phyloP scores from a whole-genome alignment of 164 flowering plant genomes.

The Aristolochia fimbriata region DNA sequence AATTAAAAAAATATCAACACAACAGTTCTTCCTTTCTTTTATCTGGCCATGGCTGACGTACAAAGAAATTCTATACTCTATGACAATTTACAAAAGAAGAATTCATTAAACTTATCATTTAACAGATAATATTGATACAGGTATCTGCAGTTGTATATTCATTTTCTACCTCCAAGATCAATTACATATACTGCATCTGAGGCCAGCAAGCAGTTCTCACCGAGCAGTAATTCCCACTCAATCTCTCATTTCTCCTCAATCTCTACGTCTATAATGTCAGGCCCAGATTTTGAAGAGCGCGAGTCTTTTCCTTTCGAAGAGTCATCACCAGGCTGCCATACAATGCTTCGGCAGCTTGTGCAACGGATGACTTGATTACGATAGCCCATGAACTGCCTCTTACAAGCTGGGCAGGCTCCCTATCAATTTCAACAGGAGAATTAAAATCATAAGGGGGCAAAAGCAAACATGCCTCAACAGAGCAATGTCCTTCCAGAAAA shows the following conservation, averaged over 20 bases:
- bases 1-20: too few relatives aligned
- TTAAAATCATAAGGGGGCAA: too few relatives aligned
- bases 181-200: not conserved
- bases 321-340: slow-evolving; percentile 79
- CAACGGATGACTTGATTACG: slow-evolving; percentile 61
- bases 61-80: too few relatives aligned
- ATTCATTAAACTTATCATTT: too few relatives aligned
- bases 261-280: slow-evolving; percentile 77
- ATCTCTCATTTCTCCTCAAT: slow-evolving; percentile 65
- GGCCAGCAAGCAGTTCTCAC: not conserved
- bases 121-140: too few relatives aligned
- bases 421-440: slow-evolving; percentile 14
- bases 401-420: slow-evolving; percentile 93
- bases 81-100: too few relatives aligned
- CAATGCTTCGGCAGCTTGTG: slow-evolving; percentile 66
- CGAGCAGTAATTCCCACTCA: not conserved
- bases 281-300: slow-evolving; percentile 31
- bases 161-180: too few relatives aligned
- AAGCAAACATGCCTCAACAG: not conserved
- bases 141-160: too few relatives aligned
- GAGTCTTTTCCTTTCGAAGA: slow-evolving; percentile 31
- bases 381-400: slow-evolving; percentile 53
- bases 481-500: too few relatives aligned
- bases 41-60: too few relatives aligned
- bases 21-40: too few relatives aligned